Conservation (phyloP, 1,284 basidiomycete species). For the Leccinum variabile region DNA sequence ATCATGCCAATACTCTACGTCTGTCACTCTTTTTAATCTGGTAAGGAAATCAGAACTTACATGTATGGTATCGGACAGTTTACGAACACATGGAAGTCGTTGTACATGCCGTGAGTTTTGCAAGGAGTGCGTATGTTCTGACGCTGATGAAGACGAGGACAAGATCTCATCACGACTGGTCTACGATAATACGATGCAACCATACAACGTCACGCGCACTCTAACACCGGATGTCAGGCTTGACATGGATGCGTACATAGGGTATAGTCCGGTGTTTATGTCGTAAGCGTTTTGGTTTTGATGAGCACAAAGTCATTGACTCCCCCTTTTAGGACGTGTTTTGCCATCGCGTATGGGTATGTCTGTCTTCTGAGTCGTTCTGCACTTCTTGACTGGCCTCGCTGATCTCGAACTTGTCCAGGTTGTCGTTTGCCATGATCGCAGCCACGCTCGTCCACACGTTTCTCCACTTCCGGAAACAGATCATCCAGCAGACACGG, state of each 20-base stretch:
- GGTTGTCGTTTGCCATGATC: conserved; percentile 59
- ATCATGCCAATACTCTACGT: conserved; percentile 49
- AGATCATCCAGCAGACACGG: conserved; percentile 55
- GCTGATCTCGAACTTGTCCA: conserved; percentile 8
- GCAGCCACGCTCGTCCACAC: conserved; percentile 71
- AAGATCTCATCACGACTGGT: conserved; percentile 33
- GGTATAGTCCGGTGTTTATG: conserved; percentile 72
- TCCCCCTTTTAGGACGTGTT: conserved; percentile 24
- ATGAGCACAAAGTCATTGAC: neutral
- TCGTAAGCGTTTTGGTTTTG: conserved; percentile 33
- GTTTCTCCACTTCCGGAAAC: conserved; percentile 65
- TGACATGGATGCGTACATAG: conserved; percentile 53
- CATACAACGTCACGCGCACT: conserved; percentile 62
- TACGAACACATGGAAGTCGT: conserved; percentile 46
- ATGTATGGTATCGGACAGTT: conserved; percentile 44
- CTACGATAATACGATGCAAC: conserved; percentile 48
- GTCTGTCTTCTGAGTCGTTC: neutral
- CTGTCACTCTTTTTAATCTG: conserved; percentile 10
- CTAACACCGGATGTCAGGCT: conserved; percentile 50
- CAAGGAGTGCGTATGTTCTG: neutral
- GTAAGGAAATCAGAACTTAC: conserved; percentile 1
- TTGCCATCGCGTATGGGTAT: conserved; percentile 52
- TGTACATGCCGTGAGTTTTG: conserved; percentile 40
- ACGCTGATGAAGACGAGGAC: conserved; percentile 1
- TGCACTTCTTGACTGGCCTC: neutral